Conservation (phyloP, 2,329 filamentous ascomycete genomes). For the Fusarium tanahbumbuense region DNA sequence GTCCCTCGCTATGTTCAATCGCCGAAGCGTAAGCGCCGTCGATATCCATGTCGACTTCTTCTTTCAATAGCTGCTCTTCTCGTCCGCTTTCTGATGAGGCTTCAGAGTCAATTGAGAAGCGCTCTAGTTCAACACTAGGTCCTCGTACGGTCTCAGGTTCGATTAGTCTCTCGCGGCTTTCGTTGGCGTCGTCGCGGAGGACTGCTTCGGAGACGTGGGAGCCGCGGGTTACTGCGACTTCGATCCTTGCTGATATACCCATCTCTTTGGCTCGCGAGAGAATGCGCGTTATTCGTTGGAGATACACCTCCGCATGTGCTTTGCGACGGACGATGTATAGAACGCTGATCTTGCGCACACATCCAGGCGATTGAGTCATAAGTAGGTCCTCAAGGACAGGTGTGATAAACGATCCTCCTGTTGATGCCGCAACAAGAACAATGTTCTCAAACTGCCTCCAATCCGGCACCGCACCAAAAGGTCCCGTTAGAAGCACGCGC, state of each 20-base stretch:
- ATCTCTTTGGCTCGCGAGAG: constrained; percentile 41
- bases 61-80: constrained; percentile 41
- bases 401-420: constrained; percentile 41
- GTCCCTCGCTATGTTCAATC: constrained; percentile 39
- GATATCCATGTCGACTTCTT: constrained; percentile 41
- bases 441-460: constrained; percentile 45
- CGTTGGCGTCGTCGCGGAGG: constrained; percentile 17
- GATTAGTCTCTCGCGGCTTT: constrained; percentile 42
- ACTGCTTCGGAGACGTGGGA: constrained; percentile 3
- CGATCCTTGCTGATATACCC: constrained; percentile 37
- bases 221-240: constrained; percentile 40
- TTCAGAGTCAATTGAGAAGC: constrained; percentile 41
- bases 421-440: constrained; percentile 39
- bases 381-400: constrained; percentile 41
- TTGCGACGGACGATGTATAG: constrained; percentile 39
- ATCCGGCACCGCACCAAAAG: constrained; percentile 38
- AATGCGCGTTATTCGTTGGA: constrained; percentile 25
- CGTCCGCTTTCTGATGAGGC: constrained; percentile 29
- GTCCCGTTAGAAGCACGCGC: constrained; percentile 39
- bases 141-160: constrained; percentile 26
- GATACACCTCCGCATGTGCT: constrained; percentile 37
- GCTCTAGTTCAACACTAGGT: constrained; percentile 35
- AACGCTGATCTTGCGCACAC: constrained; percentile 39
- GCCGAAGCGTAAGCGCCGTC: constrained; percentile 22
- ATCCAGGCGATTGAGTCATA: constrained; percentile 30